Evolutionary conservation across 2,329 filamentous ascomycete species (phyloP).

Genomic region (Fusarium sp.): DNA sequence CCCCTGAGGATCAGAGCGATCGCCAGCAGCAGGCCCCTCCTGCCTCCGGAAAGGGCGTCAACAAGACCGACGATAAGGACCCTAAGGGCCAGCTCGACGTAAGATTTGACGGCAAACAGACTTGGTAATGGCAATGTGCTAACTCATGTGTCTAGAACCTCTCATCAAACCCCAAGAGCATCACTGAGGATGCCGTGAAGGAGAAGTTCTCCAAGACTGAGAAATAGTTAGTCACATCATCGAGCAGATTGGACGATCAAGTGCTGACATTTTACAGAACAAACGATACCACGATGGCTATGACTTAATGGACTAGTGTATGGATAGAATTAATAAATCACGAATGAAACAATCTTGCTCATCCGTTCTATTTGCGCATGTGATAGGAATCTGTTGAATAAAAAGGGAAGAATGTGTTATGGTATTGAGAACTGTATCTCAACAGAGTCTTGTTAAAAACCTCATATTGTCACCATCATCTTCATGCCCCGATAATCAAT

Average conservation of each 20-base stretch:
- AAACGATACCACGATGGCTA: slow-evolving; percentile 14
- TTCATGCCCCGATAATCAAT: too few relatives aligned
- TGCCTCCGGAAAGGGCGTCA: slow-evolving; percentile 68
- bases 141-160: slow-evolving; percentile 58
- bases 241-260: not conserved
- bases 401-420: too few relatives aligned
- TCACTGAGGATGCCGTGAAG: slow-evolving; percentile 71
- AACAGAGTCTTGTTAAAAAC: too few relatives aligned
- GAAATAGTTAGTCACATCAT: slow-evolving; percentile 23
- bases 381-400: not conserved
- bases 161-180: slow-evolving; percentile 74
- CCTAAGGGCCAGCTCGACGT: slow-evolving; percentile 66
- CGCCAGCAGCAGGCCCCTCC: slow-evolving; percentile 72
- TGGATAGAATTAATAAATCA: slow-evolving; percentile 30
- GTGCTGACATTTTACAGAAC: not conserved
- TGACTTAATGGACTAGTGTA: slow-evolving; percentile 21
- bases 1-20: slow-evolving; percentile 75
- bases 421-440: too few relatives aligned
- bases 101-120: slow-evolving; percentile 24
- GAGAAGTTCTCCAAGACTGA: slow-evolving; percentile 70
- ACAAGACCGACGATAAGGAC: slow-evolving; percentile 63
- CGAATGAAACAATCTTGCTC: slow-evolving; percentile 4
- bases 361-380: not conserved
- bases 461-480: too few relatives aligned
- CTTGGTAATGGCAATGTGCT: not conserved